Conservation (phyloP, 2,329 filamentous ascomycete species). For the Claviceps sp. region DNA sequence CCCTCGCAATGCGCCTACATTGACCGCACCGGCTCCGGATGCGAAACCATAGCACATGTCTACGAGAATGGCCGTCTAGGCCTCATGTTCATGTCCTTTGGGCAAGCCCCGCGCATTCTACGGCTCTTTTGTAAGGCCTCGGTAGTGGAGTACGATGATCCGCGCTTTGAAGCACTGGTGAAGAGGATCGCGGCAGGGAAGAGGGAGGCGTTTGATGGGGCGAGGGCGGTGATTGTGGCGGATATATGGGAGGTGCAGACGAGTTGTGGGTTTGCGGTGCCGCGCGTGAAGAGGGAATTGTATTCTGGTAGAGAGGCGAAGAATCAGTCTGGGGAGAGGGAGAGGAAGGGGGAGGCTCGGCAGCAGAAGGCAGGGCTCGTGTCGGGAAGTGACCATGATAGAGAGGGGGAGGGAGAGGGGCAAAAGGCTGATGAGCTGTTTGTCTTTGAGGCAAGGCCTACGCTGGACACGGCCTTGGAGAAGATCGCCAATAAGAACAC, state of each 20-base stretch:
- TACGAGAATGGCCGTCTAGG: constrained; percentile 67
- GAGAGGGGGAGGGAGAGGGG: too few relatives aligned
- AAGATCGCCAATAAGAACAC: constrained; percentile 35
- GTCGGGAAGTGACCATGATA: not conserved
- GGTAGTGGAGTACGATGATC: constrained; percentile 46
- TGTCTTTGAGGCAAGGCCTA: constrained; percentile 41
- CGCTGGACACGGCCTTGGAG: constrained; percentile 34
- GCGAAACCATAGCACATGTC: constrained; percentile 62
- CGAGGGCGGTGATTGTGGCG: constrained; percentile 46
- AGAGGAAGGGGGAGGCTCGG: constrained; percentile 5
- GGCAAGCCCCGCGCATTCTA: constrained; percentile 44
- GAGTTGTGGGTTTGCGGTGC: constrained; percentile 53
- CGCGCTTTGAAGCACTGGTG: constrained; percentile 35
- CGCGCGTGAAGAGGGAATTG: constrained; percentile 30
- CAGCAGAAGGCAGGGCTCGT: not conserved
- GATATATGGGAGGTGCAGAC: constrained; percentile 54
- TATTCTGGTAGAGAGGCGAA: constrained; percentile 18
- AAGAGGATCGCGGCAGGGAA: constrained; percentile 23
- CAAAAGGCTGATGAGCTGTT: constrained; percentile 17
- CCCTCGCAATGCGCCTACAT: constrained; percentile 53
- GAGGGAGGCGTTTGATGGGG: constrained; percentile 29
- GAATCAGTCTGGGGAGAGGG: not conserved
- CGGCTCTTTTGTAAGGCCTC: constrained; percentile 47
- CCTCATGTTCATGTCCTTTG: constrained; percentile 60
- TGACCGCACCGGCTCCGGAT: constrained; percentile 62